Evolutionary conservation across 2,329 filamentous ascomycete genomes (phyloP).

Genomic region (Davidsoniella virescens): DNA sequence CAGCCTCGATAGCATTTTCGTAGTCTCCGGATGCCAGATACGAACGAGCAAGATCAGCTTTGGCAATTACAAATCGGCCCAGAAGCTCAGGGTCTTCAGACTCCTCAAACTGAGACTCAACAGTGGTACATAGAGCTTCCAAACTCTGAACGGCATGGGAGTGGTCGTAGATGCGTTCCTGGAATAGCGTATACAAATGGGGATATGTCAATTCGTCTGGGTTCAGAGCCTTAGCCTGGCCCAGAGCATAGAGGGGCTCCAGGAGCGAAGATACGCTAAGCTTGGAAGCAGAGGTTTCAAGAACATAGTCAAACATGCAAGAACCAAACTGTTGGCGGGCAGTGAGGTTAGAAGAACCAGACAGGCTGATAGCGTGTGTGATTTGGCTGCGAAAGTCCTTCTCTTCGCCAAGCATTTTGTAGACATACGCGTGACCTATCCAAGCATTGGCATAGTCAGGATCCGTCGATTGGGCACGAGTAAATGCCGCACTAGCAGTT

Average conservation of each 20-base stretch:
- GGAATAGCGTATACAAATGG: slow-evolving; percentile 65
- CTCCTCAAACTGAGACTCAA: slow-evolving; percentile 72
- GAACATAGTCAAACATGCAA: slow-evolving; percentile 67
- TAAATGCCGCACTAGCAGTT: slow-evolving; percentile 82
- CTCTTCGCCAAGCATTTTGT: slow-evolving; percentile 55
- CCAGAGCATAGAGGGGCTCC: slow-evolving; percentile 75
- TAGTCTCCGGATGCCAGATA: slow-evolving; percentile 55
- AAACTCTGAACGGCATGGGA: slow-evolving; percentile 46
- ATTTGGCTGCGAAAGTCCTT: slow-evolving; percentile 74
- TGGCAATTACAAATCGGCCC: slow-evolving; percentile 63
- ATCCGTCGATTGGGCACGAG: slow-evolving; percentile 80
- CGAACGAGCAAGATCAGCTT: slow-evolving; percentile 72
- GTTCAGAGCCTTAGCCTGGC: slow-evolving; percentile 58
- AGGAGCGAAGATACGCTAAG: slow-evolving; percentile 48
- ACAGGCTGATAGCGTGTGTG: slow-evolving; percentile 86
- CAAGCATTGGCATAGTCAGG: slow-evolving; percentile 88
- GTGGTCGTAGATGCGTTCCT: slow-evolving; percentile 63
- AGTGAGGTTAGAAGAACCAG: slow-evolving; percentile 56
- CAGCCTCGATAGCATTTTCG: slow-evolving; percentile 57
- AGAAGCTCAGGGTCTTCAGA: slow-evolving; percentile 63
- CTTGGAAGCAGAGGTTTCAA: slow-evolving; percentile 34
- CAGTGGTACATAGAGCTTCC: slow-evolving; percentile 45
- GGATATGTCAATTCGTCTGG: slow-evolving; percentile 55
- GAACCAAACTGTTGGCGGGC: slow-evolving; percentile 65
- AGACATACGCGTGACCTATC: slow-evolving; percentile 82